Conservation (phyloP, 2,329 filamentous ascomycete species). For the Parastagonospora nodorum region DNA sequence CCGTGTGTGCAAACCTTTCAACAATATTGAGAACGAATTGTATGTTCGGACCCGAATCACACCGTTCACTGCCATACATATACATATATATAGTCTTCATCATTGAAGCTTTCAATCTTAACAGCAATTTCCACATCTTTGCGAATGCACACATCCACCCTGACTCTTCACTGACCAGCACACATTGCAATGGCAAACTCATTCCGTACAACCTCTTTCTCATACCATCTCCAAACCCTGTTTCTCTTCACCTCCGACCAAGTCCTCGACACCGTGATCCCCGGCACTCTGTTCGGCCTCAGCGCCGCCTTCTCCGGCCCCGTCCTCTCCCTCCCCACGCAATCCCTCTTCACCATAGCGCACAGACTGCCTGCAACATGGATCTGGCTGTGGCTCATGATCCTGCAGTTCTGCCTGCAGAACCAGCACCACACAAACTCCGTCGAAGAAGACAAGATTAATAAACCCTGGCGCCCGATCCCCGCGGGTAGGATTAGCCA, state of each 20-base stretch:
- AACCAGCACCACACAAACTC: slow-evolving; percentile 46
- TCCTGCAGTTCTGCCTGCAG: slow-evolving; percentile 45
- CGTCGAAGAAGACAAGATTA: slow-evolving; percentile 46
- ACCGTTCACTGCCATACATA: too few species aligned
- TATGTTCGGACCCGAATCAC: too few species aligned
- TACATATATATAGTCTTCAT: too few species aligned
- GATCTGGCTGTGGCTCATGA: slow-evolving; percentile 44
- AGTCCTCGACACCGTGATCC: slow-evolving; percentile 13
- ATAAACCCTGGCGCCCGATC: slow-evolving; percentile 49
- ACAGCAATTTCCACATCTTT: too few species aligned
- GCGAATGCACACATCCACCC: too few species aligned
- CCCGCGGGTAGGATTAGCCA: slow-evolving; percentile 27
- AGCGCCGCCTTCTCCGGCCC: slow-evolving; percentile 13
- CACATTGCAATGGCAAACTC: too few species aligned
- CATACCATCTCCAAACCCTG: slow-evolving; percentile 3
- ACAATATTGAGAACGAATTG: too few species aligned
- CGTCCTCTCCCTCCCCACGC: slow-evolving; percentile 7
- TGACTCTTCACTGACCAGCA: too few species aligned
- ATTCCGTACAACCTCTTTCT: background rate
- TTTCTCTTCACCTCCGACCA: slow-evolving; percentile 10
- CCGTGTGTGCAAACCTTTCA: too few species aligned
- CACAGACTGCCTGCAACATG: slow-evolving; percentile 1
- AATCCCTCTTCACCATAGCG: slow-evolving; percentile 1
- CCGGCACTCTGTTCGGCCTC: slow-evolving; percentile 13
- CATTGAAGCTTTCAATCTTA: too few species aligned